A percentile compares a stretch with the other conserved stretches of the same genome.
Evolutionary conservation across 345 rosid species (phyloP).

Genomic region (Salix koriyanagi): DNA sequence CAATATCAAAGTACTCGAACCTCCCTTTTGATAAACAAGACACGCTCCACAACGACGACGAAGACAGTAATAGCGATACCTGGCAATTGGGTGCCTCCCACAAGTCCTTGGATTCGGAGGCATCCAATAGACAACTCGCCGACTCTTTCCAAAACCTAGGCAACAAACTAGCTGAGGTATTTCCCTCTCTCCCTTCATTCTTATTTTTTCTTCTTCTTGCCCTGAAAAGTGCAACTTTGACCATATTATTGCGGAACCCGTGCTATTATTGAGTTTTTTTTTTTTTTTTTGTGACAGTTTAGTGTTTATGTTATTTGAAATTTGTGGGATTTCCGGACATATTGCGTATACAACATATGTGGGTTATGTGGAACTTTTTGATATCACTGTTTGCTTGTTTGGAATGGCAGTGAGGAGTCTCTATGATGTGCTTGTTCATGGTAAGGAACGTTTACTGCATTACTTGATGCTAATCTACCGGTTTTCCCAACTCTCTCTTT

Average conservation of each 20-base stretch:
- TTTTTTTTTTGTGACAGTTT: no score
- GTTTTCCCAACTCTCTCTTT: background rate
- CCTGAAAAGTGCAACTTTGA: background rate
- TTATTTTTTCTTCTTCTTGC: background rate
- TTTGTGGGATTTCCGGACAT: background rate
- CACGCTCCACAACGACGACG: background rate
- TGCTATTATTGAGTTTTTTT: background rate
- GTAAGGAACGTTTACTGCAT: background rate
- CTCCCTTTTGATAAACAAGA: constrained; percentile 60
- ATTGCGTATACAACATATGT: background rate
- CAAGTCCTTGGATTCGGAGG: constrained; percentile 17
- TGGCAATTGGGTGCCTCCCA: constrained; percentile 5
- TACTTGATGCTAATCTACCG: background rate
- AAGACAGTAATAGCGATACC: background rate
- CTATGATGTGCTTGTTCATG: background rate
- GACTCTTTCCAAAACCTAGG: constrained; percentile 63
- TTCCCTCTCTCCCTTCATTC: background rate
- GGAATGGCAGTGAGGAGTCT: background rate
- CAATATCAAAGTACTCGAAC: constrained; percentile 36
- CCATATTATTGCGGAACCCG: background rate
- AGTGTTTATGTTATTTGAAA: background rate
- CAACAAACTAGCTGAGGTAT: constrained; percentile 74
- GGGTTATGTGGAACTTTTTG: background rate
- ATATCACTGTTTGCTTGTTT: background rate
- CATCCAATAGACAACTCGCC: constrained; percentile 33